phyloP scores from a whole-genome alignment of 169 alveolate genomes.

The Plasmodium relictum region DNA sequence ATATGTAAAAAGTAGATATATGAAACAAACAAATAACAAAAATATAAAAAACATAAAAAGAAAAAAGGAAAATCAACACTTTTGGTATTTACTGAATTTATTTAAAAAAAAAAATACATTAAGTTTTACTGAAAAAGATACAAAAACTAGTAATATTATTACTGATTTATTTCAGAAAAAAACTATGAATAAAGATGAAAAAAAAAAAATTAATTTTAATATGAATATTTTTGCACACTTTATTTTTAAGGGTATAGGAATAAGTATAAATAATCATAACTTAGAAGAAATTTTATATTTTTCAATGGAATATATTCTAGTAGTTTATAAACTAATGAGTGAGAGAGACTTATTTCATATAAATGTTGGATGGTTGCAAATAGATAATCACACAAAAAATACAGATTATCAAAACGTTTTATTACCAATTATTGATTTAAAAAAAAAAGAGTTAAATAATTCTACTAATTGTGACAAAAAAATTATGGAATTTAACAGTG shows the following conservation, averaged over 20 bases:
- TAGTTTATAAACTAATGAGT: constrained; percentile 59
- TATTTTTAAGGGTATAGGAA: constrained; percentile 74
- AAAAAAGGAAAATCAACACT: not conserved
- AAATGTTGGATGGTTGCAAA: constrained; percentile 76
- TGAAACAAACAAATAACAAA: constrained; percentile 4
- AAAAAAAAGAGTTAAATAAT: not conserved
- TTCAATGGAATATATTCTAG: constrained; percentile 64
- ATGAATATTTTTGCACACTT: constrained; percentile 65
- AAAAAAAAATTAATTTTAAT: constrained; percentile 19
- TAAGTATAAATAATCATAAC: constrained; percentile 70
- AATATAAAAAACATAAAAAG: not conserved
- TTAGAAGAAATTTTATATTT: constrained; percentile 74
- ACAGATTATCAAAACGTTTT: constrained; percentile 66
- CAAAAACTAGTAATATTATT: constrained; percentile 20
- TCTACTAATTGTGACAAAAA: not conserved
- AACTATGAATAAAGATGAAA: constrained; percentile 27
- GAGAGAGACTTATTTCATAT: constrained; percentile 69
- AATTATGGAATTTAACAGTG: not conserved
- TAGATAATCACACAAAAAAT: constrained; percentile 75
- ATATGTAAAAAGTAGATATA: not conserved
- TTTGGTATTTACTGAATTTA: constrained; percentile 35
- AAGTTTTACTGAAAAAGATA: constrained; percentile 10
- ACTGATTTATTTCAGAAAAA: constrained; percentile 39
- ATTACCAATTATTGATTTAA: constrained; percentile 60
- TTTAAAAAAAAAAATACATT: constrained; percentile 44